Evolutionary conservation across 2,329 filamentous ascomycete species (phyloP).

Genomic region (Xylaria sp.): DNA sequence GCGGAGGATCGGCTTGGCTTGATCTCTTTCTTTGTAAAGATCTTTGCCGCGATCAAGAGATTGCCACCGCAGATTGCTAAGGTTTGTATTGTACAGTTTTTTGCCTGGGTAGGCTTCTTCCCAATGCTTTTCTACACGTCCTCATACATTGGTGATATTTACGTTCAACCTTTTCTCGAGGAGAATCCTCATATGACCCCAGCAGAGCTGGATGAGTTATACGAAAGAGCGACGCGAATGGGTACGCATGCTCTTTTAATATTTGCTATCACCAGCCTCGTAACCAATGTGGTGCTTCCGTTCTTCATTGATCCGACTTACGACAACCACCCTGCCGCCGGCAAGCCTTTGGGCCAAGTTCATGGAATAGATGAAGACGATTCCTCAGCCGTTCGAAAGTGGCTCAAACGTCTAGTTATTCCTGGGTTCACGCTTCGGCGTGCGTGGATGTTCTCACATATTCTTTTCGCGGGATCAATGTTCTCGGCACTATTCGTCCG

Average conservation of each 20-base stretch:
- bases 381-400: slow-evolving; percentile 53
- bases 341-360: slow-evolving; percentile 46
- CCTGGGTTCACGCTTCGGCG: slow-evolving; percentile 87
- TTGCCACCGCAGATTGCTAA: slow-evolving; percentile 84
- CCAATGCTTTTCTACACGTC: slow-evolving; percentile 96
- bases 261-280: slow-evolving; percentile 86
- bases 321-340: slow-evolving; percentile 57
- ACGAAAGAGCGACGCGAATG: slow-evolving; percentile 85
- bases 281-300: slow-evolving; percentile 84
- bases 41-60: slow-evolving; percentile 79
- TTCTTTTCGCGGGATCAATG: slow-evolving; percentile 87
- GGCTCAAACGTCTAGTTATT: slow-evolving; percentile 75
- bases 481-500: slow-evolving; percentile 83
- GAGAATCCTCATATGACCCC: slow-evolving; percentile 81
- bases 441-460: slow-evolving; percentile 84
- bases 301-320: slow-evolving; percentile 88
- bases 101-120: slow-evolving; percentile 95
- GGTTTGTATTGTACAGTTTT: slow-evolving; percentile 85
- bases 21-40: slow-evolving; percentile 80
- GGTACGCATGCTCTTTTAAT: slow-evolving; percentile 91
- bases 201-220: slow-evolving; percentile 79
- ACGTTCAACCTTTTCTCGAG: slow-evolving; percentile 83
- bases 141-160: slow-evolving; percentile 93
- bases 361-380: slow-evolving; percentile 47
- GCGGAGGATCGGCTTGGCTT: slow-evolving; percentile 72